Percentiles rank a stretch among this genome's conserved stretches.
phyloP scores from a whole-genome alignment of 2,329 filamentous ascomycete genomes.

The Coniochaeta ligniaria region DNA sequence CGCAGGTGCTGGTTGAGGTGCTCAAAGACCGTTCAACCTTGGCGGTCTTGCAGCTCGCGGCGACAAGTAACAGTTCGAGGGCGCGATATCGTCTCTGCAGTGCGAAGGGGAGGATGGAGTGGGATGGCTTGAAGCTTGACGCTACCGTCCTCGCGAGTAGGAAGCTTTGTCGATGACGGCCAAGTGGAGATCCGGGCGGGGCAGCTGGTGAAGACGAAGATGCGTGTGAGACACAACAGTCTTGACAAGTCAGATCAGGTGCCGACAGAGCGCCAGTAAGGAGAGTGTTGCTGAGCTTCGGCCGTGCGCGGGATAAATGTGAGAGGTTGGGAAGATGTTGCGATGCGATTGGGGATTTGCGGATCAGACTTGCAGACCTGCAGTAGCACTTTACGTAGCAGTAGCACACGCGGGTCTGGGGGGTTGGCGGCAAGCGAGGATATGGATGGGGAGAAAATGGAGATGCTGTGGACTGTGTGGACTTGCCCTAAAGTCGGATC shows the following conservation, averaged over 20 bases:
- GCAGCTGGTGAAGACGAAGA: neutral
- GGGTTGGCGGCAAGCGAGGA: conserved; percentile 1
- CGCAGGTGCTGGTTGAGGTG: neutral
- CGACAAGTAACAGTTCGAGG: neutral
- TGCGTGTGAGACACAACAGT: neutral
- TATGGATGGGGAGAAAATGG: neutral
- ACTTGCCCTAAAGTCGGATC: neutral
- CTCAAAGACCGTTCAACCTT: neutral
- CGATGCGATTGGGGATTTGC: conserved; percentile 1
- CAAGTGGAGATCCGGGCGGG: neutral
- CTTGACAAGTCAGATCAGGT: neutral
- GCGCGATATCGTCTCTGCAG: neutral
- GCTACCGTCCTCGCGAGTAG: neutral
- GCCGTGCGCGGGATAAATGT: conserved; percentile 1
- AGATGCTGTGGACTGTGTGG: neutral
- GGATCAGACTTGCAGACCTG: neutral
- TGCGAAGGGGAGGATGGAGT: neutral
- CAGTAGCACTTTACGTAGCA: neutral
- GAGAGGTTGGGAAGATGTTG: neutral
- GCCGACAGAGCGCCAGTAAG: neutral
- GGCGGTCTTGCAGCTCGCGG: neutral
- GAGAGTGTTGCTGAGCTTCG: neutral
- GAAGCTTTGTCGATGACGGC: neutral
- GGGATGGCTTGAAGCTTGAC: neutral
- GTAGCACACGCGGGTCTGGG: neutral